A percentile compares a stretch with the other conserved stretches of the same genome.
Conservation (phyloP, 2,329 filamentous ascomycete species). For the Westerdykella ornata region DNA sequence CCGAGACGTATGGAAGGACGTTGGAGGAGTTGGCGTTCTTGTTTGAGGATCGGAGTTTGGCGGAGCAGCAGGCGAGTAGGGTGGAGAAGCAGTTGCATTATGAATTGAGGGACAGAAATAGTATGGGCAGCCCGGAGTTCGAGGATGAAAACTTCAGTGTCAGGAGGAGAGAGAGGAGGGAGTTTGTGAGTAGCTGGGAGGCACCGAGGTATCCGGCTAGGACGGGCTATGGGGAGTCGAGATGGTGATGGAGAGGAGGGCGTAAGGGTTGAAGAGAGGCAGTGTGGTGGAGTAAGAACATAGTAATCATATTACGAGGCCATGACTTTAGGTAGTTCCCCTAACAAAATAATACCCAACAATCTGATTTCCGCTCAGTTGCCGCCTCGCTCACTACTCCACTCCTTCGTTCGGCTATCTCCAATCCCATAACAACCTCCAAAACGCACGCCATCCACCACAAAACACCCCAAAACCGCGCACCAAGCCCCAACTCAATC, state of each 20-base stretch:
- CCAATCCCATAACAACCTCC: background rate
- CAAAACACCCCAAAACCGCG: background rate
- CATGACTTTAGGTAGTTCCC: too few relatives aligned
- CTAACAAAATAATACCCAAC: too few relatives aligned
- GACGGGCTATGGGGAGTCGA: background rate
- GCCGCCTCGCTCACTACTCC: background rate
- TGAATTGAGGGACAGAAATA: slow-evolving; percentile 6
- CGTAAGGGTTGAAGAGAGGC: background rate
- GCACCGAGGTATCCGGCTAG: background rate
- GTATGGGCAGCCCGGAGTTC: background rate
- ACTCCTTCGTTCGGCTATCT: background rate
- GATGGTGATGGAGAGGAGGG: too few relatives aligned
- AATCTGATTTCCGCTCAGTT: too few relatives aligned
- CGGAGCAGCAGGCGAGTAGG: slow-evolving; percentile 22
- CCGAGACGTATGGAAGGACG: slow-evolving; percentile 64
- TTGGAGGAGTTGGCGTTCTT: slow-evolving; percentile 57
- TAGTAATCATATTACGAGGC: background rate
- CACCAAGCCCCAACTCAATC: background rate
- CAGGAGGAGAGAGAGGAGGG: background rate
- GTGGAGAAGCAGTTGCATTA: slow-evolving; percentile 29
- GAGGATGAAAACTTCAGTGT: background rate
- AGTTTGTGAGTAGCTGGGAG: background rate
- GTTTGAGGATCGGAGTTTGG: slow-evolving; percentile 25
- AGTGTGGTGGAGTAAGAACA: background rate
- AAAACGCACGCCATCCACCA: background rate